Percentiles rank a stretch among this genome's conserved stretches.
Conservation (phyloP, 2,329 filamentous ascomycete genomes). For the Claviceps sp. region DNA sequence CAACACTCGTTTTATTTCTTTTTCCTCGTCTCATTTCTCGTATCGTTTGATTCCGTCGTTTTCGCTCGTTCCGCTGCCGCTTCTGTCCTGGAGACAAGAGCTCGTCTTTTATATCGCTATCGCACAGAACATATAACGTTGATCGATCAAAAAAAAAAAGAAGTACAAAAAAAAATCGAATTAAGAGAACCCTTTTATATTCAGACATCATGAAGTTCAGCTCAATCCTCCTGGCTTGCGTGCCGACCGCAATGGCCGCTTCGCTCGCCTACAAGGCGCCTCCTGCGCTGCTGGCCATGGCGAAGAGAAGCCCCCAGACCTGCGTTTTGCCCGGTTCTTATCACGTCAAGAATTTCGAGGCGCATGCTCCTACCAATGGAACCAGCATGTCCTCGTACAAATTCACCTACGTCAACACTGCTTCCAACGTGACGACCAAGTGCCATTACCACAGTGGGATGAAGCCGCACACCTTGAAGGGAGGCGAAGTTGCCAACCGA, state of each 20-base stretch:
- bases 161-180: background rate
- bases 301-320: slow-evolving; percentile 11
- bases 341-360: slow-evolving; percentile 24
- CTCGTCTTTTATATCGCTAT: too few species aligned
- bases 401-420: slow-evolving; percentile 28
- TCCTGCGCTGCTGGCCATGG: slow-evolving; percentile 12
- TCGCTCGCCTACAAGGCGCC: slow-evolving; percentile 15
- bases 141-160: background rate
- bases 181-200: too few species aligned
- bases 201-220: slow-evolving; percentile 5
- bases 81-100: slow-evolving; percentile 2
- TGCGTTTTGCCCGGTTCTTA: slow-evolving; percentile 27
- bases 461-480: slow-evolving; percentile 16
- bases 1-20: background rate
- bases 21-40: background rate
- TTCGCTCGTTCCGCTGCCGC: background rate
- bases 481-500: slow-evolving; percentile 17
- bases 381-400: slow-evolving; percentile 18
- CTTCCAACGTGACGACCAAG: slow-evolving; percentile 25
- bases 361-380: slow-evolving; percentile 20
- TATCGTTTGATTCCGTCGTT: background rate
- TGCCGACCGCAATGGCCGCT: slow-evolving; percentile 11
- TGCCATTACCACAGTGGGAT: slow-evolving; percentile 33
- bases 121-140: background rate
- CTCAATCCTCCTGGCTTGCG: slow-evolving; percentile 4